Evolutionary conservation across 768 basidiomycete species (phyloP), one percentile per base, ranked within the genome.

Genomic region (Agaricus sinodeliciosus): DNA sequence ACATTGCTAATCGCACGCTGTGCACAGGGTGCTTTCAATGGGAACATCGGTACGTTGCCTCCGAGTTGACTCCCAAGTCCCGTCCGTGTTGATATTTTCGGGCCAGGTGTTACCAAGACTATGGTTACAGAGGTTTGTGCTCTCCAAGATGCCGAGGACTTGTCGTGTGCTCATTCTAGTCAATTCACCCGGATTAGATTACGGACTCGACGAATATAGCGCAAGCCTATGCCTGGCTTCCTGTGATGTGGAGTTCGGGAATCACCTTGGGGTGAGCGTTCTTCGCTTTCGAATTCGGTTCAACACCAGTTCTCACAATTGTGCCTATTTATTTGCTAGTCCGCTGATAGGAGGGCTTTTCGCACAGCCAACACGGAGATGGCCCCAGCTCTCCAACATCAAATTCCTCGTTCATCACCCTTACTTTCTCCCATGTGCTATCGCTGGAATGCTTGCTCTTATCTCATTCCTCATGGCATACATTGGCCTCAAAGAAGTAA

Each of bases 391-490:
- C 4, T 66, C 69, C 42, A 49, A 47, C 9, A 47, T 62, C n/a
- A 12, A 36, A 3, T 62, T 70, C 46, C 63, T 69, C 31, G 44
- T 51, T 8, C 50, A 60, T 1, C 59, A 72, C 58, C 69, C 71
- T 2, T 73, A 71, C 55, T 66, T 73, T 37, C 62, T 72, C 35
- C 67, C 70, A 25, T 72, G 72, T 58, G 44, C 57, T 6, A 59
- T 62, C 4, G 61, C 69, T 2, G 67, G 64, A 1, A 3, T 49
- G 1, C 54, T 67, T 12, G 43, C 66, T 8, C 43, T 65, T 9
- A 16, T 58, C 16, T 56, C 59, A 11, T 63, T 67, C 49, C 2
- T 63, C 1, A 16, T 64, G 3, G 61, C 59, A 3, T 54, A 55
- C 19, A 13, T 62, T 11, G 54, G 58, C 2, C 55, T 72, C 16